phyloP scores from a whole-genome alignment of 2,329 filamentous ascomycete genomes.

The Ophiostoma novo-ulmi region DNA sequence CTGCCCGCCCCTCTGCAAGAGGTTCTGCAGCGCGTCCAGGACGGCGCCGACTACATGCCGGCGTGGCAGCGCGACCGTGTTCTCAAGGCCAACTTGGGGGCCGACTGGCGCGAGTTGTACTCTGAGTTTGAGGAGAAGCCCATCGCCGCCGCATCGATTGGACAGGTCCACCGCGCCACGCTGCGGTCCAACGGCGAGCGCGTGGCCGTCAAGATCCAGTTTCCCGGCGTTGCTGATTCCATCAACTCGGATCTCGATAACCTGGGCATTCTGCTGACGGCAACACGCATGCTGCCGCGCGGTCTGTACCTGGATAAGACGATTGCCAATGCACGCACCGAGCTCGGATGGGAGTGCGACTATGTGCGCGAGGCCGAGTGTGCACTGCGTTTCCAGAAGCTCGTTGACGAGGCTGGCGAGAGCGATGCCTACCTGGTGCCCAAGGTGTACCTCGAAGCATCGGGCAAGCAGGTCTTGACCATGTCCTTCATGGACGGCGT shows the following conservation, averaged over 20 bases:
- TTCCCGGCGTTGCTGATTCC: constrained; percentile 89
- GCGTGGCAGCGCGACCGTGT: constrained; percentile 86
- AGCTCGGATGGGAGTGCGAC: constrained; percentile 96
- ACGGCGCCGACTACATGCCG: constrained; percentile 97
- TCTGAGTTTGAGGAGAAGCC: constrained; percentile 82
- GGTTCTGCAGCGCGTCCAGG: constrained; percentile 89
- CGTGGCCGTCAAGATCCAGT: constrained; percentile 96
- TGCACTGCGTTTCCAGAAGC: constrained; percentile 66
- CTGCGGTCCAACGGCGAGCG: constrained; percentile 67
- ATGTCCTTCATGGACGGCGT: constrained; percentile 87
- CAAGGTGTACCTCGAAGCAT: constrained; percentile 26
- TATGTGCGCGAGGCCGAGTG: constrained; percentile 84
- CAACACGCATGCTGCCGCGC: constrained; percentile 81
- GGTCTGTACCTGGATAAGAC: constrained; percentile 95
- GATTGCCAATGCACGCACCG: constrained; percentile 86
- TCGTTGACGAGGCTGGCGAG: constrained; percentile 52
- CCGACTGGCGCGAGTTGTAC: constrained; percentile 80
- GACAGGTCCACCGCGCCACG: constrained; percentile 84
- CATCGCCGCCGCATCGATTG: constrained; percentile 92
- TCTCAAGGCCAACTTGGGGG: constrained; percentile 69
- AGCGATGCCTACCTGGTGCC: constrained; percentile 69
- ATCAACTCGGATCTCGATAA: constrained; percentile 97
- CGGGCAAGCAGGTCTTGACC: constrained; percentile 47
- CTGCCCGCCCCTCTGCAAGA: constrained; percentile 80
- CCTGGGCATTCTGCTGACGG: constrained; percentile 80